phyloP scores from a whole-genome alignment of 1,284 basidiomycete species.

The Cryptococcus wingfieldii region DNA sequence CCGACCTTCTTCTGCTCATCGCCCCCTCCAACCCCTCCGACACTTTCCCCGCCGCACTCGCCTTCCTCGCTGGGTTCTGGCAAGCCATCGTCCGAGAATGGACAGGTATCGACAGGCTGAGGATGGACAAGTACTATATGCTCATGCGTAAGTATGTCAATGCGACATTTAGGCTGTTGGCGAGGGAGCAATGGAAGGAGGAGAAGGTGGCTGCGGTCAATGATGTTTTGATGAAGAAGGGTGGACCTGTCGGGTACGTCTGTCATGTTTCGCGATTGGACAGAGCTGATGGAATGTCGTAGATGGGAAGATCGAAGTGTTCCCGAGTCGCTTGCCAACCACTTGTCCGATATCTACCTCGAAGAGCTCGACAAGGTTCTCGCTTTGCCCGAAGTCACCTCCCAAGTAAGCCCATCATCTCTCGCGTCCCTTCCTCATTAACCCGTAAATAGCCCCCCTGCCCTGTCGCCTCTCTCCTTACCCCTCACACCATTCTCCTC shows the following conservation, averaged over 20 bases:
- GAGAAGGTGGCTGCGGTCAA: constrained; percentile 60
- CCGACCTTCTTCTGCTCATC: constrained; percentile 72
- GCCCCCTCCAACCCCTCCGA: constrained; percentile 45
- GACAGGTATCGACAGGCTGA: constrained; percentile 81
- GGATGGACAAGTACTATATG: constrained; percentile 96
- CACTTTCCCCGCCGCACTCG: constrained; percentile 56
- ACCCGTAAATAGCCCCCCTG: constrained; percentile 16
- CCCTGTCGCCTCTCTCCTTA: constrained; percentile 35
- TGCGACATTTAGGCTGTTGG: constrained; percentile 74
- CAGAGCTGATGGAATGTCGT: background rate
- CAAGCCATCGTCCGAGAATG: constrained; percentile 81
- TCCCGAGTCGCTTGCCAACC: constrained; percentile 74
- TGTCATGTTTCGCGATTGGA: background rate
- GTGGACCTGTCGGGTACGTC: constrained; percentile 73
- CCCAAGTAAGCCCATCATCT: constrained; percentile 22
- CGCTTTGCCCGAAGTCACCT: constrained; percentile 28
- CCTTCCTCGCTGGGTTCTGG: constrained; percentile 88
- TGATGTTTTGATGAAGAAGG: constrained; percentile 57
- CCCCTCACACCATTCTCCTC: constrained; percentile 42
- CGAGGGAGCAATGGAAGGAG: constrained; percentile 65
- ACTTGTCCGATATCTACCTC: constrained; percentile 84
- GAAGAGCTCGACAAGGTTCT: constrained; percentile 80
- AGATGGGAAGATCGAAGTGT: constrained; percentile 71
- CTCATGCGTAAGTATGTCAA: constrained; percentile 84
- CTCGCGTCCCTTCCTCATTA: background rate